Evolutionary conservation across 352 stramenopile genomes (phyloP).

Genomic region (Pythium phragmiticola): DNA sequence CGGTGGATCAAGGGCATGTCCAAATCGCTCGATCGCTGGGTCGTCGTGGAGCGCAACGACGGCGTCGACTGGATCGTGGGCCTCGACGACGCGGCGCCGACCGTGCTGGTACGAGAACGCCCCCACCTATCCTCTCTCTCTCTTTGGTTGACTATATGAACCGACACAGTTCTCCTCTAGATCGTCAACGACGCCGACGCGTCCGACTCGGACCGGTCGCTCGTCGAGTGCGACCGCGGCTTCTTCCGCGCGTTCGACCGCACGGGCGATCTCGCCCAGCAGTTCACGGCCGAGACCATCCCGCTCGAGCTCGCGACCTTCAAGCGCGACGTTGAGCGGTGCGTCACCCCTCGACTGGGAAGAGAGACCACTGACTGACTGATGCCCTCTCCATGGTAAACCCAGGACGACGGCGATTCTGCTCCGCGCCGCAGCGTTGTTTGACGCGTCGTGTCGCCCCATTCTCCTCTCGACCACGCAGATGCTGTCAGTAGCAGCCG

Average conservation of each 20-base stretch:
- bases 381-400: neutral
- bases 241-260: conserved; percentile 56
- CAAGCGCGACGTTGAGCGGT: conserved; percentile 10
- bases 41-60: conserved; percentile 8
- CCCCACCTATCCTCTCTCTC: neutral
- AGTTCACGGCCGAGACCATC: conserved; percentile 66
- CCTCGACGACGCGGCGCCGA: neutral
- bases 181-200: neutral
- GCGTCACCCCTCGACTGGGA: neutral
- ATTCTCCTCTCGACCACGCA: neutral
- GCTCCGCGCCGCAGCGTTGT: conserved; percentile 13
- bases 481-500: too few relatives aligned
- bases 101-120: conserved; percentile 10
- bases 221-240: conserved; percentile 33
- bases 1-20: conserved; percentile 18
- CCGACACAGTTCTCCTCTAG: neutral
- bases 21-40: conserved; percentile 4
- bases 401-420: conserved; percentile 10
- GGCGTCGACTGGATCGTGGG: conserved; percentile 10
- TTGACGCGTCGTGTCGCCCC: neutral
- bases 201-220: neutral
- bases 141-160: too few relatives aligned
- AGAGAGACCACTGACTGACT: neutral
- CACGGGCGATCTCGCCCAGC: conserved; percentile 32
- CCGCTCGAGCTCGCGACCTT: conserved; percentile 28